Percentiles rank a stretch among this genome's conserved stretches.
Evolutionary conservation across 2,329 filamentous ascomycete species (phyloP).

Genomic region (Ophiocordyceps australis): DNA sequence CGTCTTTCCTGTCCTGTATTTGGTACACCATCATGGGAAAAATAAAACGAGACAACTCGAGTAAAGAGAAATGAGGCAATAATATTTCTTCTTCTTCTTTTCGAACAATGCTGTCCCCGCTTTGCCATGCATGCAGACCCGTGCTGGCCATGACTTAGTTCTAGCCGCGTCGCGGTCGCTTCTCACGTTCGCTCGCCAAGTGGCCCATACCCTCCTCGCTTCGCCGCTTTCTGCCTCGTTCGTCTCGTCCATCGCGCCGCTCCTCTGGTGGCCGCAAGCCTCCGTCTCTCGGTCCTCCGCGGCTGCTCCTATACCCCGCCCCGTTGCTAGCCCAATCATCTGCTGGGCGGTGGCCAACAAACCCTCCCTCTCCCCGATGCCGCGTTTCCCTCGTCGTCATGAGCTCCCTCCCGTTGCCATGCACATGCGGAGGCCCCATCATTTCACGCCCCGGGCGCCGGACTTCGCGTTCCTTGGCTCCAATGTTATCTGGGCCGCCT

Average conservation of each 20-base stretch:
- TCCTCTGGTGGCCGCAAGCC: slow-evolving; percentile 13
- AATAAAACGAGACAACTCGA: too few relatives aligned
- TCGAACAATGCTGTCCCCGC: too few relatives aligned
- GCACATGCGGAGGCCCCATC: slow-evolving; percentile 12
- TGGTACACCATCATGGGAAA: too few relatives aligned
- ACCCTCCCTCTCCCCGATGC: slow-evolving; percentile 11
- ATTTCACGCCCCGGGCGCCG: slow-evolving; percentile 13
- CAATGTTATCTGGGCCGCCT: slow-evolving; percentile 10
- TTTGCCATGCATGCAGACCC: too few relatives aligned
- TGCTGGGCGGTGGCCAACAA: slow-evolving; percentile 3
- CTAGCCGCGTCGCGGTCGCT: slow-evolving; percentile 26
- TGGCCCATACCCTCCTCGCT: slow-evolving; percentile 28
- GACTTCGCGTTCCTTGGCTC: slow-evolving; percentile 13
- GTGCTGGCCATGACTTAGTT: too few relatives aligned
- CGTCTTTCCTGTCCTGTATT: too few relatives aligned
- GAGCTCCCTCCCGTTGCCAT: slow-evolving; percentile 12
- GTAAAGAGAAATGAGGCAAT: too few relatives aligned
- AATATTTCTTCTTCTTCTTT: too few relatives aligned
- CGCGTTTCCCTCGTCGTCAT: slow-evolving; percentile 13
- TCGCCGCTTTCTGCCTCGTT: slow-evolving; percentile 18
- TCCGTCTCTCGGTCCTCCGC: slow-evolving; percentile 14
- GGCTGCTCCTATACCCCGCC: slow-evolving; percentile 14
- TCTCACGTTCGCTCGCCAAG: slow-evolving; percentile 27
- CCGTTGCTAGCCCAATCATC: slow-evolving; percentile 6
- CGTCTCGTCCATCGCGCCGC: slow-evolving; percentile 14